Evolutionary conservation across 192 early-diverging fungal genomes (phyloP), one percentile per base, ranked within the genome.

Genomic region (Cetraspora pellucida): DNA sequence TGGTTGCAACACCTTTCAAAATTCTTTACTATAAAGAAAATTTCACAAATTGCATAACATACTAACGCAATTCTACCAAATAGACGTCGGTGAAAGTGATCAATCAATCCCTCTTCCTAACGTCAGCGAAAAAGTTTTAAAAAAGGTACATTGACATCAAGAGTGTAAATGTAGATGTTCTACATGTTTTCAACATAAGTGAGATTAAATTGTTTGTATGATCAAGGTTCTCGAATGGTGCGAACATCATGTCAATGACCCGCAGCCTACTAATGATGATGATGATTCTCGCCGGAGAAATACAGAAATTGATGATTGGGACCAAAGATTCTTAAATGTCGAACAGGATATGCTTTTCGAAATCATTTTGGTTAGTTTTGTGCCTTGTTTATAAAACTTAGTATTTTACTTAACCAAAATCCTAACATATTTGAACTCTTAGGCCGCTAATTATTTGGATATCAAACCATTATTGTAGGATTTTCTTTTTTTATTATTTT

Each of bases 371-470:
- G 71, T 72, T 50, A 72, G 50, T 54, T 19, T 54, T 54, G 11
- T 52, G 11, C 16, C 16, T 19, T 54, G 19, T 13, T 54, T 54
- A 14, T 37, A 37, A 6, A 37, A 37, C 0, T 37, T 37, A 37
- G 37, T 6, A 37, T 37, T 37, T 37, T 37, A 37, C 7, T 37
- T 37, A 37, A 1, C 3, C 7, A 37, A 6, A 37, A 37, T 37
- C 37, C 37, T 37, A 37, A 37, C 0, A 37, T 37, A 37, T 37
- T 0, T 46, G 8, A 27, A 47, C 16, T 50, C 52, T 69, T 68
- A 78, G 49, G 95, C 95, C 2, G 95, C 95, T 3, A 96, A 97
- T 82, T 96, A 94, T 72, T 82, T 93, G 21, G 92, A 92, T 75
- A 91, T 93, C 76, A 91, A 89, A 78, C 87, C 86, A 17, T 74